Base-by-base conservation (phyloP, 2,329 filamentous ascomycete species). In the Ceratocystiopsis brevicomis region DNA sequence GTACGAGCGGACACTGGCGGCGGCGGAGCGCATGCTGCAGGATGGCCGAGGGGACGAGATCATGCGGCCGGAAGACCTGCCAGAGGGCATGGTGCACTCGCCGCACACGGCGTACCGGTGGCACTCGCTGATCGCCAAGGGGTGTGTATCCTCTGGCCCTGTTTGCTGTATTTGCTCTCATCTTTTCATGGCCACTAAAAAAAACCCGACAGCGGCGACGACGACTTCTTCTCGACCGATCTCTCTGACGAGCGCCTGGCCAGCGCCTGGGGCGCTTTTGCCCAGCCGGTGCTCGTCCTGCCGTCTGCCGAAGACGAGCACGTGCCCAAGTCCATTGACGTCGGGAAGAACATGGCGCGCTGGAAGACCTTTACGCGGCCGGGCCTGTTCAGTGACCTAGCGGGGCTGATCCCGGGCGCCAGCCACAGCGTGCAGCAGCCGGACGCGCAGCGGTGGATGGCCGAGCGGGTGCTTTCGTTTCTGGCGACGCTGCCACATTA, bases 161-260 rank as follows among this genome's bases (percentile, higher is more conserved):
- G n/a, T 37, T 39, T 18, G 17, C 37, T 18, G 15, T 17, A 14
- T 40, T 18, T 38, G 38, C 10, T 21, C 8, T 43, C 17, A 19
- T 44, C 32, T 32, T 25, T 6, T 21, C 2, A 33, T 51, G 35
- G 37, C 38, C n/a, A 42, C 25, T 34, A 1, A 2, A 45, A 8
- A 13, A n/a, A n/a, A n/a, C n/a, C n/a, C n/a, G n/a, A n/a, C 37
- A 73, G 75, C 6, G 81, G 78, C 11, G 79, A 82, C 46, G 87
- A 95, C 56, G 87, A 94, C 56, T 84, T 81, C 54, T 94, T 93
- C 61, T 87, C 81, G n/a, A 77, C 75, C 3, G 81, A 90, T 54
- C 61, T 90, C n/a, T 58, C 63, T 0, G 61, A 68, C 32, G 64
- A 71, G 32, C 63, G 66, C 16, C 62, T 86, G 8, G 54, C 59